Evolutionary conservation across 306 rosid genomes (phyloP).

Genomic region (Acmispon strigosus): DNA sequence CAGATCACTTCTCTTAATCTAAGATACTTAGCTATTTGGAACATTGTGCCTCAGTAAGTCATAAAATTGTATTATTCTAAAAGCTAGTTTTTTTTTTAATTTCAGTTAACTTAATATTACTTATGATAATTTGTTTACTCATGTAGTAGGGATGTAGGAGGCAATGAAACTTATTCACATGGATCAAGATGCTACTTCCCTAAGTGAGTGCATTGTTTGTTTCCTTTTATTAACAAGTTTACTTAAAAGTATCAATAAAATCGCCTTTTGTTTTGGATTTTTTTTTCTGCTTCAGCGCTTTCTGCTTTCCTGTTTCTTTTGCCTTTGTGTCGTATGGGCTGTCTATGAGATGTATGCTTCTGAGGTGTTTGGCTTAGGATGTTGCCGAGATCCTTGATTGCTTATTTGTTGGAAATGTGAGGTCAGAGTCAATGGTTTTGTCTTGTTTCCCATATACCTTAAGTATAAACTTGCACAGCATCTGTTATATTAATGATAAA

Average conservation of each 20-base stretch:
- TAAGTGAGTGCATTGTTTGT: constrained; percentile 46
- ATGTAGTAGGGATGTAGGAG: constrained; percentile 37
- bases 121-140: not conserved
- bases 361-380: constrained; percentile 17
- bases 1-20: constrained; percentile 53
- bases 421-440: not conserved
- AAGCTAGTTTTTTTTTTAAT: constrained; percentile 4
- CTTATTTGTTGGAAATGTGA: constrained; percentile 7
- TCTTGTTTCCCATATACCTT: not conserved
- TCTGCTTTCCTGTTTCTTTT: constrained; percentile 4
- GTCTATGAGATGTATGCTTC: not conserved
- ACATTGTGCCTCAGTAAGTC: constrained; percentile 46
- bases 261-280: not conserved
- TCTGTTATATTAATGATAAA: not conserved
- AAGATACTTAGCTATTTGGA: constrained; percentile 61
- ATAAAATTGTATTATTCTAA: not conserved
- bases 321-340: not conserved
- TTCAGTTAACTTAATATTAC: not conserved
- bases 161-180: constrained; percentile 32
- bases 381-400: constrained; percentile 1
- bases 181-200: constrained; percentile 63
- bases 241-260: constrained; percentile 4
- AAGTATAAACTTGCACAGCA: not conserved
- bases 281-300: not conserved
- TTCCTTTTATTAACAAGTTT: constrained; percentile 1